Evolutionary conservation across 164 flowering plant species (phyloP).

Genomic region (Vitis labrusca): DNA sequence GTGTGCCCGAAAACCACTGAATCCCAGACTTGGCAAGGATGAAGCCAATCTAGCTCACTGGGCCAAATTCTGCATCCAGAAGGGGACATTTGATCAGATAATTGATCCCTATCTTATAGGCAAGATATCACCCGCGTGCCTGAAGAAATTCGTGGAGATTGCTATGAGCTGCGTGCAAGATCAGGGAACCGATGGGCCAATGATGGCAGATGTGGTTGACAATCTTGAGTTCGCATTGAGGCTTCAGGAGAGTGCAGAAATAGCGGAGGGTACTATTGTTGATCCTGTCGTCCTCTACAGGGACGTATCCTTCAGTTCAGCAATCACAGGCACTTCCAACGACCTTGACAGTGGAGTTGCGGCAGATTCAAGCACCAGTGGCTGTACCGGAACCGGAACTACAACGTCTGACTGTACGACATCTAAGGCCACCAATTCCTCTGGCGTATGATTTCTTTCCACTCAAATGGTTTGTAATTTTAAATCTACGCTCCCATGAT

Average conservation of each 20-base stretch:
- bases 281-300: too few relatives aligned
- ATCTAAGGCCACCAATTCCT: too few relatives aligned
- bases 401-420: too few relatives aligned
- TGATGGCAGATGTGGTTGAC: conserved; percentile 25
- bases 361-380: too few relatives aligned
- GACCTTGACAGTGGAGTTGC: too few relatives aligned
- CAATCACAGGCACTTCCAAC: too few relatives aligned
- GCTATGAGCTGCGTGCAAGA: conserved; percentile 22
- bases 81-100: conserved; percentile 14
- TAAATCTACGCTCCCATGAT: too few relatives aligned
- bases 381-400: too few relatives aligned
- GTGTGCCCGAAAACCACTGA: conserved; percentile 14
- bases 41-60: conserved; percentile 12
- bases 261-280: too few relatives aligned
- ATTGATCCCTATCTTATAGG: conserved; percentile 23
- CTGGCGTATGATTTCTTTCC: too few relatives aligned
- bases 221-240: conserved; percentile 26
- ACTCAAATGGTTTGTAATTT: too few relatives aligned
- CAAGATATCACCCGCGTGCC: conserved; percentile 17
- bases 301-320: too few relatives aligned
- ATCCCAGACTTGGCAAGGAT: not conserved
- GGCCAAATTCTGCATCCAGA: not conserved
- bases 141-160: conserved; percentile 16
- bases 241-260: conserved; percentile 19
- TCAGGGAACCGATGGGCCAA: conserved; percentile 21